These are phyloP conservation scores for Quaeritorhiza haematococci DNA, from an alignment of 371 early-diverging fungal species.

Conservation along the genomic window DNA sequence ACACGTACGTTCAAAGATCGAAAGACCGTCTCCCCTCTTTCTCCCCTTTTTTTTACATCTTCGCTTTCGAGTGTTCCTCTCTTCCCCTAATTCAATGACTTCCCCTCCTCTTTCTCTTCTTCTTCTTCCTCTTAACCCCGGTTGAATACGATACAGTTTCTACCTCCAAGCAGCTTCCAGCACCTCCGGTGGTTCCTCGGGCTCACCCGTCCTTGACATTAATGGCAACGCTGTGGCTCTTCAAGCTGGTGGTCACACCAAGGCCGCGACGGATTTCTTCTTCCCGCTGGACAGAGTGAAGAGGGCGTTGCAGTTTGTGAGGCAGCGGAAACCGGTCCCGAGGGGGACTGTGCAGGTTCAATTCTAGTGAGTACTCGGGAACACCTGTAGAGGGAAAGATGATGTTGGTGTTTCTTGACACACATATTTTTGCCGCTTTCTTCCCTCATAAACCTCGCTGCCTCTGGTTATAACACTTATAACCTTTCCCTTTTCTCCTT, in stretches of 20 bases:
- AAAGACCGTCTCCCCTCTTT: too few species aligned
- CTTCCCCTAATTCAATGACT: too few species aligned
- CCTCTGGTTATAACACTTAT: too few species aligned
- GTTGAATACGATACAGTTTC: too few species aligned
- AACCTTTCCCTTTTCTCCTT: too few species aligned
- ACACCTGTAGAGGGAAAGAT: too few species aligned
- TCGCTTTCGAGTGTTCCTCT: too few species aligned
- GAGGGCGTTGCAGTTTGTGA: conserved; percentile 70
- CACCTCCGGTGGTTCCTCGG: conserved; percentile 58
- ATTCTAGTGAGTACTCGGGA: conserved; percentile 37
- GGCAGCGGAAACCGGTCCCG: conserved; percentile 61
- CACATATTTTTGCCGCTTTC: too few species aligned
- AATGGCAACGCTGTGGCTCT: conserved; percentile 89
- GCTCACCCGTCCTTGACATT: conserved; percentile 89
- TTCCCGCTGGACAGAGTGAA: conserved; percentile 76
- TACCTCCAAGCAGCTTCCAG: conserved; percentile 47
- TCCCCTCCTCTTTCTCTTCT: too few species aligned
- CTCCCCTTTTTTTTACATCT: too few species aligned
- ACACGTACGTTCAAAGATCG: conserved; percentile 21
- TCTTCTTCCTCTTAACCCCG: too few species aligned
- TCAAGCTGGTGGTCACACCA: conserved; percentile 64
- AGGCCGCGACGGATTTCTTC: conserved; percentile 88
- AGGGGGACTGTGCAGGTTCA: conserved; percentile 88
- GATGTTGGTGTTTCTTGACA: not conserved
- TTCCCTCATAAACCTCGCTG: too few species aligned